Conservation (phyloP, 2,329 filamentous ascomycete genomes). For the Cercospora sp. region DNA sequence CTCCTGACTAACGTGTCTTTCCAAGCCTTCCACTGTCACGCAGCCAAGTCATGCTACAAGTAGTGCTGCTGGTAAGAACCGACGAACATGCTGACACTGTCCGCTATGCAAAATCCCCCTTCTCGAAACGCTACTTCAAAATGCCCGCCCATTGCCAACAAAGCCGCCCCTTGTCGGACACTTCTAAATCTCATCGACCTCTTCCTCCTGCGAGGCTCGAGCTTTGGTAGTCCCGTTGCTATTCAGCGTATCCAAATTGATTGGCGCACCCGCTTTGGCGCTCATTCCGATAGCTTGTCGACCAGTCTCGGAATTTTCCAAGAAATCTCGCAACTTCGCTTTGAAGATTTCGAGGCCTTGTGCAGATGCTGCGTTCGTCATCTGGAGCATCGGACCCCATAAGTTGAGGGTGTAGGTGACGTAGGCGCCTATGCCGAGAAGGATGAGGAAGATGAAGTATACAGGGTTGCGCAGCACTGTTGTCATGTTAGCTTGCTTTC, state of each 20-base stretch:
- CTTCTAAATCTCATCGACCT: constrained; percentile 41
- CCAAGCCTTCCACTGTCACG: background rate
- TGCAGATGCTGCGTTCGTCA: constrained; percentile 82
- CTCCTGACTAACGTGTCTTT: background rate
- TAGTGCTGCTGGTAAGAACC: background rate
- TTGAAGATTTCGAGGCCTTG: constrained; percentile 92
- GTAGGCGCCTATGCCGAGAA: constrained; percentile 76
- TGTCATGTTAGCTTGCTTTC: constrained; percentile 3
- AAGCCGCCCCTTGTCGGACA: background rate
- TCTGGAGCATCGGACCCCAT: constrained; percentile 92
- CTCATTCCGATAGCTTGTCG: constrained; percentile 77
- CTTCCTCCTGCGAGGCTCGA: constrained; percentile 35
- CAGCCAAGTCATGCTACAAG: background rate
- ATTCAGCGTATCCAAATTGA: constrained; percentile 33
- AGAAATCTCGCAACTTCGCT: constrained; percentile 83
- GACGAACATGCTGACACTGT: constrained; percentile 3
- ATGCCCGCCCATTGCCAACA: background rate
- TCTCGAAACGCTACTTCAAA: constrained; percentile 7
- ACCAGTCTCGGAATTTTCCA: constrained; percentile 83
- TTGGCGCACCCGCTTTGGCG: constrained; percentile 57
- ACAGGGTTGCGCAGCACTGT: constrained; percentile 89
- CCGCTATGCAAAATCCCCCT: constrained; percentile 9
- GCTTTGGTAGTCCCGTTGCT: constrained; percentile 46
- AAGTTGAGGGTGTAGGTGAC: constrained; percentile 92
- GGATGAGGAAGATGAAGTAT: constrained; percentile 84